Conservation (phyloP, 768 basidiomycete species). For the Trametes sanguinea region DNA sequence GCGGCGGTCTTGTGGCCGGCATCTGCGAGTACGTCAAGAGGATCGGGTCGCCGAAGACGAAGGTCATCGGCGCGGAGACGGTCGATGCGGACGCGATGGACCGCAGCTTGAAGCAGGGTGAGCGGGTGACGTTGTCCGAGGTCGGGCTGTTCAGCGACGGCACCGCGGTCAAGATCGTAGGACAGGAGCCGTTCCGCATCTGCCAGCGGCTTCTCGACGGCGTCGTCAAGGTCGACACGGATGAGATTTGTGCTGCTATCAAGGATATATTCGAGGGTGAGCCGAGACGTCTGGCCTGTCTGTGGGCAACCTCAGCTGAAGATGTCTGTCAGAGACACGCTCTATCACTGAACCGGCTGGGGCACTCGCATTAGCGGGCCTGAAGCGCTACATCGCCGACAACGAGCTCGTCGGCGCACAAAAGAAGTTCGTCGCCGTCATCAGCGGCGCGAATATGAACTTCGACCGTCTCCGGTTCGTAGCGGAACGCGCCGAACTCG, state of each 20-base stretch:
- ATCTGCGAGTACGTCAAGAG: slow-evolving; percentile 91
- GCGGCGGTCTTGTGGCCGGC: slow-evolving; percentile 91
- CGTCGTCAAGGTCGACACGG: slow-evolving; percentile 85
- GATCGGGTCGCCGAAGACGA: slow-evolving; percentile 81
- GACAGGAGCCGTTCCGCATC: slow-evolving; percentile 91
- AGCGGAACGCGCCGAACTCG: slow-evolving; percentile 97
- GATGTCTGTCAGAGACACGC: slow-evolving; percentile 73
- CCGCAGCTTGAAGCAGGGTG: slow-evolving; percentile 74
- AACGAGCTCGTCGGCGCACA: slow-evolving; percentile 82
- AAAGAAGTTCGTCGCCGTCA: slow-evolving; percentile 86
- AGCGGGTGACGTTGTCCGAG: slow-evolving; percentile 81
- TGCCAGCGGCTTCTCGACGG: slow-evolving; percentile 84
- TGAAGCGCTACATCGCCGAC: slow-evolving; percentile 82
- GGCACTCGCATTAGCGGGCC: slow-evolving; percentile 86
- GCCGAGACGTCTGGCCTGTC: slow-evolving; percentile 16
- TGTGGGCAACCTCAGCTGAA: neutral
- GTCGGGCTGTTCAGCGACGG: slow-evolving; percentile 98
- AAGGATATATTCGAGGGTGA: slow-evolving; percentile 98
- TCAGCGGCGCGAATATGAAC: slow-evolving; percentile 99
- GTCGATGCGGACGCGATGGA: slow-evolving; percentile 94
- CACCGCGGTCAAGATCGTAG: slow-evolving; percentile 94
- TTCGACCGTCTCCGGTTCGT: slow-evolving; percentile 96
- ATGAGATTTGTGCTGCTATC: slow-evolving; percentile 97
- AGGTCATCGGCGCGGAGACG: slow-evolving; percentile 92
- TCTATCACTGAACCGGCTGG: slow-evolving; percentile 97